Evolutionary conservation across 2,329 filamentous ascomycete species (phyloP).

Genomic region (Parastagonospora avenae): DNA sequence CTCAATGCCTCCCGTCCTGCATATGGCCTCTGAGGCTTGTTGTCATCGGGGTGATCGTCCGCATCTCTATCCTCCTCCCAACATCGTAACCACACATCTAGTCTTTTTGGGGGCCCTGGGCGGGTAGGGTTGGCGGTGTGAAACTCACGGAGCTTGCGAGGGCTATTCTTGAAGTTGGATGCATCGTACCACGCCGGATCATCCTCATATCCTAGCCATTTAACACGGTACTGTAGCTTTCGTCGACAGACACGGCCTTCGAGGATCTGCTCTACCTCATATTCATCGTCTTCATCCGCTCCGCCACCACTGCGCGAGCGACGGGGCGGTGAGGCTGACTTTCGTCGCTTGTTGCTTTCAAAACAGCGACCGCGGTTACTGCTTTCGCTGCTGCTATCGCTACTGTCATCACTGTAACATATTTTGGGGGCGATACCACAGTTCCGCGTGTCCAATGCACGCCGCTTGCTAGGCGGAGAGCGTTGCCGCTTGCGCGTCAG

Average conservation of each 20-base stretch:
- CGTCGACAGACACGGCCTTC: constrained; percentile 3
- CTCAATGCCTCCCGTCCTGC: neutral
- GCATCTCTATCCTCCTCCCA: constrained; percentile 18
- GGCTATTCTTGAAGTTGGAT: too few relatives aligned
- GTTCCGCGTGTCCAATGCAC: neutral
- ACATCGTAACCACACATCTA: constrained; percentile 12
- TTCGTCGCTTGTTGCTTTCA: constrained; percentile 1
- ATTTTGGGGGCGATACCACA: neutral
- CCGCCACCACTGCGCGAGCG: neutral
- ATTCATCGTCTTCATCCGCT: constrained; percentile 7
- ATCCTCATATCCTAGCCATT: constrained; percentile 11
- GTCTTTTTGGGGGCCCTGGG: constrained; percentile 12
- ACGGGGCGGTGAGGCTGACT: neutral
- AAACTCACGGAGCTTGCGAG: constrained; percentile 10
- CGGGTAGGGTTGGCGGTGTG: constrained; percentile 9
- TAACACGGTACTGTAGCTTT: constrained; percentile 9
- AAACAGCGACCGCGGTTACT: neutral
- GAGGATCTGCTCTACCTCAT: constrained; percentile 12
- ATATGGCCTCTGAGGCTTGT: constrained; percentile 1
- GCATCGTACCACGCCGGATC: constrained; percentile 13
- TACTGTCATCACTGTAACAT: neutral
- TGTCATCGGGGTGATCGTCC: constrained; percentile 10
- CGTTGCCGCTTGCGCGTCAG: neutral
- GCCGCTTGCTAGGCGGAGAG: neutral
- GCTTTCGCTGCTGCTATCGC: neutral